Conservation (phyloP, 2,329 filamentous ascomycete genomes). For the Ceratocystis cubensis region DNA sequence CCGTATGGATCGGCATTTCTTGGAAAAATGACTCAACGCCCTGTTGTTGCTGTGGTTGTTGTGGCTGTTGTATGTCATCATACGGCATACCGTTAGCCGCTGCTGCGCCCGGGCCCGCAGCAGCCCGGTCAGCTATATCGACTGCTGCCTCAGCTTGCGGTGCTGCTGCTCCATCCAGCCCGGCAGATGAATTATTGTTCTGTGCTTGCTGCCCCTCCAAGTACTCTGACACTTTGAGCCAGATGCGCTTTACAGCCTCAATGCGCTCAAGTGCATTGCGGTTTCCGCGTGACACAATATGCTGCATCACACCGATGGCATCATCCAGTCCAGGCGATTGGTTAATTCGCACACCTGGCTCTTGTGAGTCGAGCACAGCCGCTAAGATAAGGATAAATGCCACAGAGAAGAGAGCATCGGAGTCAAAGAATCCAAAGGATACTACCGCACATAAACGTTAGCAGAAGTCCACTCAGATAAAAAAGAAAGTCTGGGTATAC, state of each 20-base stretch:
- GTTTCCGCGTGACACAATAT: conserved; percentile 18
- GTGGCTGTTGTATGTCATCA: conserved; percentile 8
- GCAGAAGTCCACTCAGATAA: background rate
- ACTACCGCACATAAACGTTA: background rate
- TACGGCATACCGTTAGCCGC: conserved; percentile 11
- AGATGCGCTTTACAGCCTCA: conserved; percentile 19
- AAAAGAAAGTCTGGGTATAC: background rate
- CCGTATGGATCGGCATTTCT: conserved; percentile 19
- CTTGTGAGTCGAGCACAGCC: conserved; percentile 19
- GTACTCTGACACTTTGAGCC: conserved; percentile 20
- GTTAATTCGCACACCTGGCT: conserved; percentile 12
- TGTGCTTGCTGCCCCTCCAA: conserved; percentile 5
- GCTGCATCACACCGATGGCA: conserved; percentile 20
- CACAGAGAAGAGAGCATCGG: conserved; percentile 21
- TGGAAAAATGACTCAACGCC: conserved; percentile 15
- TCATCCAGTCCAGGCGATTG: conserved; percentile 17
- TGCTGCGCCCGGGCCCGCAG: background rate
- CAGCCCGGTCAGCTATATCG: background rate
- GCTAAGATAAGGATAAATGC: conserved; percentile 21
- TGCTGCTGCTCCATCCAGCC: background rate
- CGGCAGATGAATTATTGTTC: background rate
- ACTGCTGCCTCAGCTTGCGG: background rate
- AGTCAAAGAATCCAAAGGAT: conserved; percentile 21
- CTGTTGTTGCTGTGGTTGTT: conserved; percentile 2
- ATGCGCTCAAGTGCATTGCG: conserved; percentile 16